These are phyloP conservation scores for Scalesia atractyloides DNA, from an alignment of 129 eudicot genomes.

Conservation along the genomic window DNA sequence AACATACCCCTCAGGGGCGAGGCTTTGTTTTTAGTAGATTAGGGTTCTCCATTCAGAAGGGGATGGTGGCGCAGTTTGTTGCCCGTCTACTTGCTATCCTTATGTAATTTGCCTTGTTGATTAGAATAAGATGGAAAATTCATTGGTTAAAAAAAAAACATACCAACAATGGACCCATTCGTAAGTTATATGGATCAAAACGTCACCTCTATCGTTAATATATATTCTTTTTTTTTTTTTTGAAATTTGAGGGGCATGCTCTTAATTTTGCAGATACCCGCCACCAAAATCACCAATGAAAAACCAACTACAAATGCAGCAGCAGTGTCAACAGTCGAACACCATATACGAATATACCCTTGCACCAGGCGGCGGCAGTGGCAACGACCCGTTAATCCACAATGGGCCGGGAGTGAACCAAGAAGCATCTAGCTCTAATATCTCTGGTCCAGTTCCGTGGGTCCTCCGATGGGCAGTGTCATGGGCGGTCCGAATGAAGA, in stretches of 20 bases:
- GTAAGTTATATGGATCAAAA: neutral
- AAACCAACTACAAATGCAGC: conserved; percentile 82
- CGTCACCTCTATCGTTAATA: neutral
- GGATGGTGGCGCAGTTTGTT: too few species aligned
- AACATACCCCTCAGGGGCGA: too few species aligned
- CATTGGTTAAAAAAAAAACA: too few species aligned
- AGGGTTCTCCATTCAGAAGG: too few species aligned
- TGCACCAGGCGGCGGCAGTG: conserved; percentile 53
- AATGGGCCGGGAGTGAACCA: conserved; percentile 52
- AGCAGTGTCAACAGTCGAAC: conserved; percentile 41
- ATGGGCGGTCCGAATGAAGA: conserved; percentile 53
- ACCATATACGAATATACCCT: conserved; percentile 41
- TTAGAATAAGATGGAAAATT: too few species aligned
- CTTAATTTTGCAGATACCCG: conserved; percentile 79
- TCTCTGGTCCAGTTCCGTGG: conserved; percentile 66
- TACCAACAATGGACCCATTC: neutral
- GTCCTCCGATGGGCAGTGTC: conserved; percentile 48
- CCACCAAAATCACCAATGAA: conserved; percentile 99
- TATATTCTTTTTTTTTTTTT: too few species aligned
- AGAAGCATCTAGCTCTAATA: conserved; percentile 69
- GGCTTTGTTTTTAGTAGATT: too few species aligned
- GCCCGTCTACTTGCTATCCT: too few species aligned
- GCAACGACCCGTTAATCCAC: conserved; percentile 62
- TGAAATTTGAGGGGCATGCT: conserved; percentile 51
- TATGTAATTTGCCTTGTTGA: too few species aligned